phyloP scores from a whole-genome alignment of 2,329 filamentous ascomycete species.

The Stemphylium lycopersici region DNA sequence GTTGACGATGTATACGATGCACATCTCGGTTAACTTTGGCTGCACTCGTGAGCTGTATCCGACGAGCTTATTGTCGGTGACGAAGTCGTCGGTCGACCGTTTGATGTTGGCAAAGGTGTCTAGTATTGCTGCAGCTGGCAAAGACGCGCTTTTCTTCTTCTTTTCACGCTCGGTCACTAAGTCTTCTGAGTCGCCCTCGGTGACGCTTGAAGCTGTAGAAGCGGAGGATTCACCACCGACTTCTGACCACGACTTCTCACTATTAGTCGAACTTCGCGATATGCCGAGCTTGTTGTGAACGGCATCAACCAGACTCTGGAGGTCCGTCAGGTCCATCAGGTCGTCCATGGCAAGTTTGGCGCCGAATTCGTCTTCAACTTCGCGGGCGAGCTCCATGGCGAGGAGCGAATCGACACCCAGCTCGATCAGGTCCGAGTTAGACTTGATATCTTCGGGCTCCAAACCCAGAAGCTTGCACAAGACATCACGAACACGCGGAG shows the following conservation, averaged over 20 bases:
- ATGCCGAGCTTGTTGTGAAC: slow-evolving; percentile 3
- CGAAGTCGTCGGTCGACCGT: too few species aligned
- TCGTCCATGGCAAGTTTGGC: slow-evolving; percentile 11
- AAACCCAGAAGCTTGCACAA: slow-evolving; percentile 20
- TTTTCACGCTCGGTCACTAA: too few species aligned
- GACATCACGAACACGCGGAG: neutral
- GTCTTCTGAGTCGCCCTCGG: neutral
- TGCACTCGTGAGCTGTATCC: too few species aligned
- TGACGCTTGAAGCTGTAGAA: neutral
- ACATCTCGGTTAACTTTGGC: too few species aligned
- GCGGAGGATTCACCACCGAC: too few species aligned
- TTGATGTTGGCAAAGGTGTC: too few species aligned
- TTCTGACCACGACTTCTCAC: too few species aligned
- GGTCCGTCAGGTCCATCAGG: slow-evolving; percentile 7
- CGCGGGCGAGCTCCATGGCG: slow-evolving; percentile 42
- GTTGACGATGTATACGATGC: too few species aligned
- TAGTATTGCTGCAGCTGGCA: too few species aligned
- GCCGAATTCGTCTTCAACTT: slow-evolving; percentile 29
- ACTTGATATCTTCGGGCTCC: slow-evolving; percentile 23
- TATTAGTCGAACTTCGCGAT: neutral
- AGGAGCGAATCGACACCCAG: slow-evolving; percentile 51
- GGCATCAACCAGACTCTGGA: slow-evolving; percentile 6
- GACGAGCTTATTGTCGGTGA: too few species aligned
- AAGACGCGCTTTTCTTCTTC: too few species aligned
- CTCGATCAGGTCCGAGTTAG: slow-evolving; percentile 34